Conservation (phyloP, 163 green algal genomes). For the Scenedesmus sp. region DNA sequence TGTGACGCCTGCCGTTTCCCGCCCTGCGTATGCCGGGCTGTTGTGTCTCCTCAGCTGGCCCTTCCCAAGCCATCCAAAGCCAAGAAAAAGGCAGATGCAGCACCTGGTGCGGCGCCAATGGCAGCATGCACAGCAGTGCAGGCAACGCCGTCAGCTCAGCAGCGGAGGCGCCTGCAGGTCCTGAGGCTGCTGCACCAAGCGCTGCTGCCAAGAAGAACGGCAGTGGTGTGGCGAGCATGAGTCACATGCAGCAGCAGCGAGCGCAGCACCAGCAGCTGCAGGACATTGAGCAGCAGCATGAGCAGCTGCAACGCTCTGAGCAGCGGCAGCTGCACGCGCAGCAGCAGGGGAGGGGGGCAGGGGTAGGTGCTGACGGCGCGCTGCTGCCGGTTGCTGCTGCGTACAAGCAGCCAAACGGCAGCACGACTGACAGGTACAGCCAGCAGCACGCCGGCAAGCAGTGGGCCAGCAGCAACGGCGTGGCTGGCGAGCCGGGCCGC, state of each 20-base stretch:
- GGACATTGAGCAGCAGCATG: constrained; percentile 11
- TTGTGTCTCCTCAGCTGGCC: background rate
- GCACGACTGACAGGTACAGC: background rate
- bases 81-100: background rate
- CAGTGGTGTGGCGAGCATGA: background rate
- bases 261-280: background rate
- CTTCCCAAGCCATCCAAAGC: background rate
- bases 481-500: background rate
- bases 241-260: background rate
- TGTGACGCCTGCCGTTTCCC: background rate
- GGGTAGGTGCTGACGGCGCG: background rate
- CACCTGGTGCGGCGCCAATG: background rate
- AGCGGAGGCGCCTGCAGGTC: background rate
- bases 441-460: background rate
- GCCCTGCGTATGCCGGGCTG: too few relatives aligned
- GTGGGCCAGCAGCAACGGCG: background rate
- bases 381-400: background rate
- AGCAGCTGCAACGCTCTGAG: background rate
- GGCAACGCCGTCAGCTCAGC: background rate
- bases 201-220: background rate
- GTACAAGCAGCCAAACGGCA: background rate
- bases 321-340: constrained; percentile 1
- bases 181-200: background rate
- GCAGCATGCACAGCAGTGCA: background rate
- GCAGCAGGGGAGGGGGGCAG: background rate